These are phyloP conservation scores for Botrytis tulipae DNA, from an alignment of 2,329 filamentous ascomycete genomes.

Conservation along the genomic window DNA sequence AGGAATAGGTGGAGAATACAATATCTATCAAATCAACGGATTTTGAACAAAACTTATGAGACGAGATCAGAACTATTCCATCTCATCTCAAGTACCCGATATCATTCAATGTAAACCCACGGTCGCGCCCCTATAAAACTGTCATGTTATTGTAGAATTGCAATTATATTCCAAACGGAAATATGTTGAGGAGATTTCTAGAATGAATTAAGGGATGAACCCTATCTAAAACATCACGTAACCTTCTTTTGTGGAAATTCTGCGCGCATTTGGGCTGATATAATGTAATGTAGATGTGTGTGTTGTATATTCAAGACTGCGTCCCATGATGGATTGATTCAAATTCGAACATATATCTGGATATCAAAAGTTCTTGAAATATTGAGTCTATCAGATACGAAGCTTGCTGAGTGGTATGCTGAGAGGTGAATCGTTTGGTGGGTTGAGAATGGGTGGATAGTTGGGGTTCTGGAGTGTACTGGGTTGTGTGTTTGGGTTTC, in stretches of 20 bases:
- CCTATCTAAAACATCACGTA: no score
- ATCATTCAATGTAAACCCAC: background rate
- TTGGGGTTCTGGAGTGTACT: no score
- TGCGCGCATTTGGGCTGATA: no score
- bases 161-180: no score
- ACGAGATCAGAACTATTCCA: background rate
- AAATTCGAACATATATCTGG: background rate
- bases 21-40: background rate
- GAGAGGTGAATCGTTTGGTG: background rate
- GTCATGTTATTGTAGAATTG: background rate
- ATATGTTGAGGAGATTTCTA: no score
- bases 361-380: background rate
- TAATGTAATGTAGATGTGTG: no score
- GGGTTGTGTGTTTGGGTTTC: no score
- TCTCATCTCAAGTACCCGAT: background rate
- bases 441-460: no score
- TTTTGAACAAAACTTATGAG: background rate
- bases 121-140: accelerated
- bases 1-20: background rate
- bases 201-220: no score
- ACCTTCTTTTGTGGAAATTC: no score
- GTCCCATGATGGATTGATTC: background rate
- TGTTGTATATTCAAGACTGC: no score
- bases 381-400: background rate
- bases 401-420: background rate